phyloP scores from a whole-genome alignment of 192 early-diverging fungal genomes.

The Backusella parvicylindrica region DNA sequence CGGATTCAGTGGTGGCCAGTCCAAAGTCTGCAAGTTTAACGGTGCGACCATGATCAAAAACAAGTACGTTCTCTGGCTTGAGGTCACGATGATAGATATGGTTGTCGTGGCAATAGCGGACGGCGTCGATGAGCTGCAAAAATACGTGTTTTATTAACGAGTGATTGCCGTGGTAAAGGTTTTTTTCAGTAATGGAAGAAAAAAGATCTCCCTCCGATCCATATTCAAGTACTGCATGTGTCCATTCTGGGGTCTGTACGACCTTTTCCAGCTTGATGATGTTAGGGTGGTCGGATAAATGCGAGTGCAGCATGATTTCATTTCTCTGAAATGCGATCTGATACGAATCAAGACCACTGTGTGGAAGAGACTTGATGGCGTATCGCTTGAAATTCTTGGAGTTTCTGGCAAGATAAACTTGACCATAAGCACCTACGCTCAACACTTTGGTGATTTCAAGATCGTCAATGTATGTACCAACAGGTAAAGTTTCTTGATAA shows the following conservation, averaged over 20 bases:
- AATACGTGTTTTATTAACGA: constrained; percentile 76
- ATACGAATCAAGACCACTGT: constrained; percentile 51
- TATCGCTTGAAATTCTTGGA: constrained; percentile 49
- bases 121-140: constrained; percentile 81
- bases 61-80: constrained; percentile 78
- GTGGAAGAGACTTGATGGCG: constrained; percentile 74
- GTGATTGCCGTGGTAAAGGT: constrained; percentile 69
- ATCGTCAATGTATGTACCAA: constrained; percentile 36
- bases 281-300: constrained; percentile 63
- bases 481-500: constrained; percentile 5
- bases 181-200: constrained; percentile 84
- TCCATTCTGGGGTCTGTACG: constrained; percentile 61
- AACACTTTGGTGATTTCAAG: constrained; percentile 50
- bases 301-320: constrained; percentile 62
- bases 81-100: constrained; percentile 91
- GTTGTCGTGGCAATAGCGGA: constrained; percentile 67
- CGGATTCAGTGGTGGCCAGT: constrained; percentile 76
- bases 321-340: constrained; percentile 64
- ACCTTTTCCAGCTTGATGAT: constrained; percentile 62
- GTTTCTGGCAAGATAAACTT: constrained; percentile 66
- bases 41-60: constrained; percentile 53
- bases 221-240: constrained; percentile 72
- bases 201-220: constrained; percentile 94
- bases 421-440: constrained; percentile 72
- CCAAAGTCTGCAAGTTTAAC: constrained; percentile 95